A percentile compares a stretch with the other conserved stretches of the same genome.
Evolutionary conservation across 2,329 filamentous ascomycete species (phyloP).

Genomic region (Exophiala sp.): DNA sequence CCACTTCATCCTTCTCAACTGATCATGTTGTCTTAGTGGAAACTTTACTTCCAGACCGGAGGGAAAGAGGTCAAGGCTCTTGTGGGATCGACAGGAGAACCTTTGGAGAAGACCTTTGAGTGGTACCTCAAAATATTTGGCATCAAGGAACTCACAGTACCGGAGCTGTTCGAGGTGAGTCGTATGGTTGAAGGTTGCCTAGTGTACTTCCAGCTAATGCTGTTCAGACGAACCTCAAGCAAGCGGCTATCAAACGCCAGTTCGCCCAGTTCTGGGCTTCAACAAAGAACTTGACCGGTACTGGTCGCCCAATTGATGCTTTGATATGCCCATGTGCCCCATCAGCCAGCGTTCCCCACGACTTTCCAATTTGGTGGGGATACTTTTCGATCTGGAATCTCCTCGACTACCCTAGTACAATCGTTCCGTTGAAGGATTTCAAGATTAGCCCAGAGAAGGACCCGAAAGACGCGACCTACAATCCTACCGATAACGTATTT

Average conservation of each 20-base stretch:
- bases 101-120: constrained; percentile 52
- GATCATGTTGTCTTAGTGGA: constrained; percentile 45
- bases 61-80: constrained; percentile 49
- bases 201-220: background rate
- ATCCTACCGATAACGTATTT: constrained; percentile 27
- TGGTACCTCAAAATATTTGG: constrained; percentile 53
- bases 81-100: constrained; percentile 52
- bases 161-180: constrained; percentile 31
- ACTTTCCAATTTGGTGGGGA: constrained; percentile 54
- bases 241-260: constrained; percentile 41
- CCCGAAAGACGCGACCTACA: constrained; percentile 23
- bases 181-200: background rate
- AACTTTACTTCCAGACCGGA: constrained; percentile 57
- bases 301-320: constrained; percentile 31
- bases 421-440: constrained; percentile 51
- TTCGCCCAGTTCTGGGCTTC: constrained; percentile 35
- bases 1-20: constrained; percentile 45
- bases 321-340: constrained; percentile 19
- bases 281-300: constrained; percentile 35
- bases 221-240: constrained; percentile 28
- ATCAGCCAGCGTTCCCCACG: constrained; percentile 40
- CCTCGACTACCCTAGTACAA: constrained; percentile 58
- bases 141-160: constrained; percentile 38
- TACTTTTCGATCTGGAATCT: constrained; percentile 65
- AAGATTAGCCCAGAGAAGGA: constrained; percentile 41